These are phyloP conservation scores for Leptomonas seymouri DNA, from an alignment of 208 protist genomes.

Conservation along the genomic window DNA sequence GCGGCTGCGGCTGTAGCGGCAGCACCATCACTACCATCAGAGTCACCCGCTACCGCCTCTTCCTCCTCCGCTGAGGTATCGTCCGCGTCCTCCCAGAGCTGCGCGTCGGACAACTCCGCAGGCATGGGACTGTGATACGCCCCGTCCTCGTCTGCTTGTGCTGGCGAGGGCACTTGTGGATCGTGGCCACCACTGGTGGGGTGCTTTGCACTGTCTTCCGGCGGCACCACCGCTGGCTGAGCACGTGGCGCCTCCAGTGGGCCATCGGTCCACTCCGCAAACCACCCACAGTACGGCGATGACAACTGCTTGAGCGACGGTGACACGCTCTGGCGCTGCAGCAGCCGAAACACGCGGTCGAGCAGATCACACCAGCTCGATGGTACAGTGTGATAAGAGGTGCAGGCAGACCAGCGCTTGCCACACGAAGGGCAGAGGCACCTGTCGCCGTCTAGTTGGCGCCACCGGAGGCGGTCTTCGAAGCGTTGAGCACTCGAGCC, in stretches of 20 bases:
- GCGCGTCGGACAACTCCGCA: conserved; percentile 23
- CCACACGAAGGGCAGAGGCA: conserved; percentile 74
- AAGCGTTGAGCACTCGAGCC: conserved; percentile 17
- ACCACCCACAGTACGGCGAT: conserved; percentile 73
- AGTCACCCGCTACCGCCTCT: conserved; percentile 1
- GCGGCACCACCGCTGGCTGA: background rate
- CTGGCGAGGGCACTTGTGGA: background rate
- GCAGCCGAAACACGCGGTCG: conserved; percentile 57
- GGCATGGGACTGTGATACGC: conserved; percentile 17
- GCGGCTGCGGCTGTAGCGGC: background rate
- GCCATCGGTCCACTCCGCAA: conserved; percentile 40
- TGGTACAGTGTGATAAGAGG: conserved; percentile 46
- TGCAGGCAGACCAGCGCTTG: conserved; percentile 61
- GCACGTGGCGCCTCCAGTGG: background rate
- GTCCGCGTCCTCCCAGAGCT: conserved; percentile 30
- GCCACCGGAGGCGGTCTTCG: conserved; percentile 4
- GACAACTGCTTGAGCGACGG: conserved; percentile 13
- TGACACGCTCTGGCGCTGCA: background rate
- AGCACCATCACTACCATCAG: conserved; percentile 2
- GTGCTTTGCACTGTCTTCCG: background rate
- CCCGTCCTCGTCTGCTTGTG: conserved; percentile 1
- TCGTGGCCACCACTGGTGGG: background rate
- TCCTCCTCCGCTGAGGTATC: conserved; percentile 20
- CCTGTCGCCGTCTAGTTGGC: conserved; percentile 12
- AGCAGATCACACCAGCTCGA: conserved; percentile 60